Evolutionary conservation across 495 filamentous ascomycete species (phyloP).

Genomic region (Neurospora sp.): DNA sequence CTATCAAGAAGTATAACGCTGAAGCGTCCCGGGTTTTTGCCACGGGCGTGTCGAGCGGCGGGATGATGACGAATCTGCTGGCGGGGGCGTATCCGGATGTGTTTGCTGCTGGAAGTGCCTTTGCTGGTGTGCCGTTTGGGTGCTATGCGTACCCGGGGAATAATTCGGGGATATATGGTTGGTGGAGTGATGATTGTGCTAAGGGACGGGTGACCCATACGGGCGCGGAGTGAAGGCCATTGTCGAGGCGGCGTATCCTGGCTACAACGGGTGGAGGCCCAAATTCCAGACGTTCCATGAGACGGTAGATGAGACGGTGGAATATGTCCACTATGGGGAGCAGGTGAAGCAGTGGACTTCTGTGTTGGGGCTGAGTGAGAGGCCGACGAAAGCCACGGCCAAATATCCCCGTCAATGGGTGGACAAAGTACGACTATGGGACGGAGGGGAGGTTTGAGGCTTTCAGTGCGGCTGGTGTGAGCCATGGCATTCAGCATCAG

Average conservation of each 20-base stretch:
- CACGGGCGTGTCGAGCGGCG: slow-evolving; percentile 44
- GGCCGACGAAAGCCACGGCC: slow-evolving; percentile 17
- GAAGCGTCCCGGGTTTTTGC: slow-evolving; percentile 40
- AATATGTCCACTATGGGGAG: slow-evolving; percentile 40
- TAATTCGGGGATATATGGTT: slow-evolving; percentile 26
- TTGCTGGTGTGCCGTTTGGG: slow-evolving; percentile 44
- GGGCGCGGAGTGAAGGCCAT: slow-evolving; percentile 33
- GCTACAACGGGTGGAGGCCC: slow-evolving; percentile 39
- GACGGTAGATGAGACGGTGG: slow-evolving; percentile 36
- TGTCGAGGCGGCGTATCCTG: slow-evolving; percentile 41
- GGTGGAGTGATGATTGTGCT: slow-evolving; percentile 40
- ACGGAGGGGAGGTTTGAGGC: slow-evolving; percentile 33
- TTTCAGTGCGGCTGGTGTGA: slow-evolving; percentile 37
- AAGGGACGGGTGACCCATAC: slow-evolving; percentile 34
- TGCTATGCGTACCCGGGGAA: slow-evolving; percentile 36
- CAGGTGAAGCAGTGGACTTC: slow-evolving; percentile 48
- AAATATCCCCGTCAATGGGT: slow-evolving; percentile 29
- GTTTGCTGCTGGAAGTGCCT: slow-evolving; percentile 44
- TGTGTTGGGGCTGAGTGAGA: slow-evolving; percentile 31
- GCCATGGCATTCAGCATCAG: slow-evolving; percentile 41
- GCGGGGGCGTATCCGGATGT: slow-evolving; percentile 47
- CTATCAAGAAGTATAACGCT: slow-evolving; percentile 34
- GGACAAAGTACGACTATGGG: slow-evolving; percentile 41
- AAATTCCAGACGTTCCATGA: slow-evolving; percentile 49
- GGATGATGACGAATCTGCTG: slow-evolving; percentile 54